phyloP scores from a whole-genome alignment of 768 basidiomycete genomes.

The Trametes gibbosa region DNA sequence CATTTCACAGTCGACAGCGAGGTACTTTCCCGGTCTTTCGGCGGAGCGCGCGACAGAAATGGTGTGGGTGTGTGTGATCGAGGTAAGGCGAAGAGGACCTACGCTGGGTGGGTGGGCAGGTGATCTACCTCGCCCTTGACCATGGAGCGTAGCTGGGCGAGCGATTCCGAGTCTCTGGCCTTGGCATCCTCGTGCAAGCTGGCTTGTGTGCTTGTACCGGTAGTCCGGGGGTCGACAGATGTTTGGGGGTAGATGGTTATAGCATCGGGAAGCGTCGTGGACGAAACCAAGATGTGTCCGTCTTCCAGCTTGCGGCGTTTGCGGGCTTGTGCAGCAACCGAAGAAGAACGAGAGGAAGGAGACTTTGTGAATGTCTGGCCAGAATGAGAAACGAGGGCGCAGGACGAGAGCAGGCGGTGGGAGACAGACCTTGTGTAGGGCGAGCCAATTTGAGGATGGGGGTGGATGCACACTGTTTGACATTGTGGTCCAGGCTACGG shows the following conservation, averaged over 20 bases:
- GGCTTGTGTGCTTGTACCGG: not conserved
- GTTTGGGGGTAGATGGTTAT: constrained; percentile 4
- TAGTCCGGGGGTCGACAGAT: not conserved
- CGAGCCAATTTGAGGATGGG: constrained; percentile 61
- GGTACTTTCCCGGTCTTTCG: constrained; percentile 56
- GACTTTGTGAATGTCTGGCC: constrained; percentile 8
- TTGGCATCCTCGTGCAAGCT: constrained; percentile 28
- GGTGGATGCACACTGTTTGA: too few relatives aligned
- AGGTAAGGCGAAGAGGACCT: constrained; percentile 24
- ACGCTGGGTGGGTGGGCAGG: constrained; percentile 43
- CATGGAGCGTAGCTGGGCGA: constrained; percentile 48
- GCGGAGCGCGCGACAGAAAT: not conserved
- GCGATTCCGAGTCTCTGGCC: constrained; percentile 54
- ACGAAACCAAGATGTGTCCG: not conserved
- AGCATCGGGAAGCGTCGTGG: not conserved
- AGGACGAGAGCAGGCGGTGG: not conserved
- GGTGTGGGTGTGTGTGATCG: too few relatives aligned
- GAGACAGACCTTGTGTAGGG: constrained; percentile 47
- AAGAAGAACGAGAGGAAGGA: not conserved
- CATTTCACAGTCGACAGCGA: constrained; percentile 97
- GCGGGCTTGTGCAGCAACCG: not conserved
- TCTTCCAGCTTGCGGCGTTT: constrained; percentile 22
- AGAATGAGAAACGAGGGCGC: not conserved
- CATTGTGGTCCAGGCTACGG: too few relatives aligned
- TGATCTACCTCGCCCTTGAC: constrained; percentile 46